These are phyloP conservation scores for Cystobasidiaceae sp. DNA, from an alignment of 1,284 basidiomycete genomes.

Conservation along the genomic window DNA sequence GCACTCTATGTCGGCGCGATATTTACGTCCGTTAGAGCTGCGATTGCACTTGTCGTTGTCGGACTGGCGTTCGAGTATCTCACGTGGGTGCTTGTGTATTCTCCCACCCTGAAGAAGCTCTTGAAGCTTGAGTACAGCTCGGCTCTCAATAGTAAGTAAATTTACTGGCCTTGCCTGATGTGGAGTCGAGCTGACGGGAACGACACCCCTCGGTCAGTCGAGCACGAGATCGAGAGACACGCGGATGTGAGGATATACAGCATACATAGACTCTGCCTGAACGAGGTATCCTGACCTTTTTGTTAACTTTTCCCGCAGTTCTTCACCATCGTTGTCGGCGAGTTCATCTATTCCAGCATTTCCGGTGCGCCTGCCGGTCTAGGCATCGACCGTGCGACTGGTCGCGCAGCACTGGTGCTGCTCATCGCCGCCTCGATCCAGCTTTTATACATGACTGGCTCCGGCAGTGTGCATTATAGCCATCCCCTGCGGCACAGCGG, in stretches of 20 bases:
- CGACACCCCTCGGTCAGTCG: background rate
- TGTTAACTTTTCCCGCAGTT: background rate
- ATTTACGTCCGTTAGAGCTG: conserved; percentile 6
- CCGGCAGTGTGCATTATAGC: conserved; percentile 1
- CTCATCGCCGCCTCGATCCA: conserved; percentile 7
- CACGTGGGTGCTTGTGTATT: conserved; percentile 4
- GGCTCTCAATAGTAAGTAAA: background rate
- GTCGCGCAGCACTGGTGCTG: conserved; percentile 4
- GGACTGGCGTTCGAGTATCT: background rate
- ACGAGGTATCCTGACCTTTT: background rate
- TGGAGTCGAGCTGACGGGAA: background rate
- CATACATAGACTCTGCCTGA: background rate
- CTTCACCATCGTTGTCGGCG: conserved; percentile 15
- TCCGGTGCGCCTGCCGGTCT: conserved; percentile 15
- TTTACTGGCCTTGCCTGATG: too few species aligned
- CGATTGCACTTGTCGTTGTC: conserved; percentile 10
- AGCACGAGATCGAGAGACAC: conserved; percentile 10
- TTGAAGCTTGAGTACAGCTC: conserved; percentile 21
- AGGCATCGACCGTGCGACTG: conserved; percentile 11
- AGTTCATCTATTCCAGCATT: conserved; percentile 11
- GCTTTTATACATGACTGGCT: conserved; percentile 7
- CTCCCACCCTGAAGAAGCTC: background rate
- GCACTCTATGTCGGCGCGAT: conserved; percentile 9
- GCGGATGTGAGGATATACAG: conserved; percentile 14
- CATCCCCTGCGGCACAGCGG: conserved; percentile 9